Conservation (phyloP, 768 basidiomycete genomes). For the Lentinus brumalis region DNA sequence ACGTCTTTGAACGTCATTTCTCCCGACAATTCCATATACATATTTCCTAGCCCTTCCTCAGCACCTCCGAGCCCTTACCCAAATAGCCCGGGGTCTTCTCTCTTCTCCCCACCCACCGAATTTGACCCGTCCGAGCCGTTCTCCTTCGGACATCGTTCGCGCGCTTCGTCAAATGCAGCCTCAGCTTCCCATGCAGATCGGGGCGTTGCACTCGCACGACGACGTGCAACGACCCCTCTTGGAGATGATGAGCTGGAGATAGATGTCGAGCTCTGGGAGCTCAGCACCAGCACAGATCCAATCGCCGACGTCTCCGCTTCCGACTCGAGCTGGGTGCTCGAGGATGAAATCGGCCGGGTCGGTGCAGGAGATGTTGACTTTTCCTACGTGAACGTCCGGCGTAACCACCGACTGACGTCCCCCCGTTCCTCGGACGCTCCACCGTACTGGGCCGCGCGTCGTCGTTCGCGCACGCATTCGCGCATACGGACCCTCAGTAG, state of each 20-base stretch:
- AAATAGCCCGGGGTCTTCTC: constrained; percentile 24
- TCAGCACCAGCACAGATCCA: constrained; percentile 7
- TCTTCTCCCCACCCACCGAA: constrained; percentile 26
- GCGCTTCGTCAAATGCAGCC: neutral
- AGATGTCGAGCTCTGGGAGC: constrained; percentile 28
- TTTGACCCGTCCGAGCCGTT: constrained; percentile 5
- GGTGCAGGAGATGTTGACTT: constrained; percentile 19
- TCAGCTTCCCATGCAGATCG: neutral
- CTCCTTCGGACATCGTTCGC: constrained; percentile 9
- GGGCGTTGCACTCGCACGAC: neutral
- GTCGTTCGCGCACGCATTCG: constrained; percentile 18
- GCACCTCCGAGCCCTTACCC: constrained; percentile 22
- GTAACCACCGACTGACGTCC: neutral
- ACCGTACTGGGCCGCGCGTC: neutral
- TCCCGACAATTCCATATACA: constrained; percentile 27
- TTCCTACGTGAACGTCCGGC: neutral
- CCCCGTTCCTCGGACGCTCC: neutral
- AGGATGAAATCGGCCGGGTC: constrained; percentile 22
- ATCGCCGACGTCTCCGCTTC: neutral
- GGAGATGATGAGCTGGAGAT: constrained; percentile 17
- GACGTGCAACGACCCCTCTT: neutral
- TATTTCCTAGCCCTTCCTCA: constrained; percentile 31
- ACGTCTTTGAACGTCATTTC: neutral
- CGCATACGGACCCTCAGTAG: constrained; percentile 10
- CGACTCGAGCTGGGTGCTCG: constrained; percentile 23